Conservation (phyloP, 177 flowering plant species). For the Telopea speciosissima region DNA sequence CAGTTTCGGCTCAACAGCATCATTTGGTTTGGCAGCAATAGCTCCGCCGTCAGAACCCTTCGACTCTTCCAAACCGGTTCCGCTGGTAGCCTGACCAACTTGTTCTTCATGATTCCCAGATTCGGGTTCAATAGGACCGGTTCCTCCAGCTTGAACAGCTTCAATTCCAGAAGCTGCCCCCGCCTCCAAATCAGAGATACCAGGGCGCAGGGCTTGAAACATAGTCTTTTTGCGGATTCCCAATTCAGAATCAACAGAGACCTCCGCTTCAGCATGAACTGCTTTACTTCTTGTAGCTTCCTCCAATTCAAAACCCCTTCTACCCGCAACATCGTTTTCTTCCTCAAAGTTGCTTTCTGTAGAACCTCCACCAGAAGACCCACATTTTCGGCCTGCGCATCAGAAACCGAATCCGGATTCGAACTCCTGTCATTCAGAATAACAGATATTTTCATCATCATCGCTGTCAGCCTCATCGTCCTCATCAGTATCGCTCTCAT, state of each 20-base stretch:
- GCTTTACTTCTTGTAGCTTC: constrained; percentile 16
- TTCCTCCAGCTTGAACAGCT: constrained; percentile 10
- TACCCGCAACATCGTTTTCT: constrained; percentile 27
- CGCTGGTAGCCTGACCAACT: constrained; percentile 5
- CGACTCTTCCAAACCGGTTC: constrained; percentile 10
- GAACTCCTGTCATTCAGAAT: constrained; percentile 37
- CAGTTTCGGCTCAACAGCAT: constrained; percentile 13
- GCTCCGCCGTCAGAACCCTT: constrained; percentile 4
- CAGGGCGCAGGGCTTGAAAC: no score
- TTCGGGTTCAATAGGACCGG: constrained; percentile 6
- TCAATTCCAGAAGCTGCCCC: constrained; percentile 8
- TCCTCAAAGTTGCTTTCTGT: constrained; percentile 49
- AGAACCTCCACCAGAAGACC: constrained; percentile 35
- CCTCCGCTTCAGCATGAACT: constrained; percentile 8
- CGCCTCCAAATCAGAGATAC: constrained; percentile 1
- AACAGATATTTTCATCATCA: constrained; percentile 48
- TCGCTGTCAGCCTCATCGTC: constrained; percentile 32
- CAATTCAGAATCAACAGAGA: constrained; percentile 11
- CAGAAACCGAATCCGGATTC: constrained; percentile 47
- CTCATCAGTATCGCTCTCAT: constrained; percentile 55
- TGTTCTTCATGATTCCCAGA: constrained; percentile 10
- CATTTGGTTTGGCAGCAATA: constrained; percentile 13
- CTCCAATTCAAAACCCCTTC: constrained; percentile 13
- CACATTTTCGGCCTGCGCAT: constrained; percentile 29
- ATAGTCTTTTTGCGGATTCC: no score